Base-by-base conservation (phyloP, 495 filamentous ascomycete genomes). In the Aspergillus cristatus region DNA sequence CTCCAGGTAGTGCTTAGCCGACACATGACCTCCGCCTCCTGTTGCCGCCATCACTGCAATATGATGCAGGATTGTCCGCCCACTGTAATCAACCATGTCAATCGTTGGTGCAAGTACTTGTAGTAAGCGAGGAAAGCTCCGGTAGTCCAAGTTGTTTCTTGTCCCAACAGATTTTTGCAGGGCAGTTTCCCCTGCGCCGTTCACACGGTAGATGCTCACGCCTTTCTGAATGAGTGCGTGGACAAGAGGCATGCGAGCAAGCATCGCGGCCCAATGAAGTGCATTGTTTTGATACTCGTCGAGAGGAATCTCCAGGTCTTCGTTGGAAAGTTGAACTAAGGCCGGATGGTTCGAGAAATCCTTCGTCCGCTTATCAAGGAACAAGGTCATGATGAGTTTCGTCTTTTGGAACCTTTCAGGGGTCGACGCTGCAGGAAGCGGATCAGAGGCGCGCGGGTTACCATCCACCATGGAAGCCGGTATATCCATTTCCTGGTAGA, bases 251-350 rank as follows among this genome's bases (percentile, higher is more conserved):
- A 90, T 76, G 14, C 86, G 81, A n/a, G 84, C 86, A 32, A 97
- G 71, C 28, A 90, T 94, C 7, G 91, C 87, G n/a, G 90, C 91
- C 91, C 91, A 98, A 51, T 95, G 90, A 20, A 98, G 68, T 15
- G 91, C 85, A 38, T 84, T 95, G 55, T 94, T 88, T 15, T 79
- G 78, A 37, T 83, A 84, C 4, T 76, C 66, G 51, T 98, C 91
- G 38, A 98, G 79, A 7, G 93, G 90, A 18, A 85, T 75, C 51
- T 98, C 91, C 18, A 97, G 74, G 38, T 96, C 88, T 16, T 82
- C 68, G 1, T 82, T 76, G n/a, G 78, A 78, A 36, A 98, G 65
- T 34, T 82, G 77, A 6, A 73, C 61, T 14, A 85, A 70, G 1
- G 78, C 80, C 1, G 77, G 71, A 48, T 84, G 79, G 17, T 68